Evolutionary conservation across 305 asterid species (phyloP).

Genomic region (Fraxinus nigra): DNA sequence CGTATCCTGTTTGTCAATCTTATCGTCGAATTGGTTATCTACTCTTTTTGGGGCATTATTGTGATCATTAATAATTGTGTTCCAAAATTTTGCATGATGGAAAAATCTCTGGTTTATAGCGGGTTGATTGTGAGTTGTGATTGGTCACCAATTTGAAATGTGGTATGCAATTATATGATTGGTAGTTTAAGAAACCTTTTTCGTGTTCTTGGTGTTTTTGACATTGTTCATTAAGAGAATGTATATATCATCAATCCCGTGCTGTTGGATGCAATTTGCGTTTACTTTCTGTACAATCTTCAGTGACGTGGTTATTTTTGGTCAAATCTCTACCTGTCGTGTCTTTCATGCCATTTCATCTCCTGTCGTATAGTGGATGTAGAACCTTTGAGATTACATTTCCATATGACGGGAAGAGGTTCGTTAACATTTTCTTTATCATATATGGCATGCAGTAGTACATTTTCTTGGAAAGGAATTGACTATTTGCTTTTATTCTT

Average conservation of each 20-base stretch:
- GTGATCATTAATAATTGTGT: neutral
- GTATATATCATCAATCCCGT: neutral
- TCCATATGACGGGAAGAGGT: neutral
- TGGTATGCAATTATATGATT: neutral
- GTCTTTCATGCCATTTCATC: neutral
- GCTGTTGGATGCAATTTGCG: slow-evolving; percentile 14
- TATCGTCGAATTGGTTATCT: neutral
- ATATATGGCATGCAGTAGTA: neutral
- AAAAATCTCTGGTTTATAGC: neutral
- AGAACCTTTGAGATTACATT: neutral
- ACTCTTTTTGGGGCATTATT: neutral
- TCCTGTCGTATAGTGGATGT: slow-evolving; percentile 13
- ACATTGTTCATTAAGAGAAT: neutral
- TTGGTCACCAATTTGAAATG: neutral
- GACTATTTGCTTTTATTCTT: neutral
- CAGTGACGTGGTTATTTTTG: neutral
- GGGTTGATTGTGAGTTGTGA: neutral
- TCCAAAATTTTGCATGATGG: neutral
- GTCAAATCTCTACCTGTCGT: neutral
- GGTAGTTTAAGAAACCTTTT: slow-evolving; percentile 13
- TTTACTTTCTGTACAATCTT: neutral
- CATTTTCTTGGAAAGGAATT: neutral
- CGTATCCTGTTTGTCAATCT: neutral
- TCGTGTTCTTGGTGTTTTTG: neutral
- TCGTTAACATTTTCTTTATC: slow-evolving; percentile 10